Evolutionary conservation across 768 basidiomycete species (phyloP).

Genomic region (Mycena epipterygia): DNA sequence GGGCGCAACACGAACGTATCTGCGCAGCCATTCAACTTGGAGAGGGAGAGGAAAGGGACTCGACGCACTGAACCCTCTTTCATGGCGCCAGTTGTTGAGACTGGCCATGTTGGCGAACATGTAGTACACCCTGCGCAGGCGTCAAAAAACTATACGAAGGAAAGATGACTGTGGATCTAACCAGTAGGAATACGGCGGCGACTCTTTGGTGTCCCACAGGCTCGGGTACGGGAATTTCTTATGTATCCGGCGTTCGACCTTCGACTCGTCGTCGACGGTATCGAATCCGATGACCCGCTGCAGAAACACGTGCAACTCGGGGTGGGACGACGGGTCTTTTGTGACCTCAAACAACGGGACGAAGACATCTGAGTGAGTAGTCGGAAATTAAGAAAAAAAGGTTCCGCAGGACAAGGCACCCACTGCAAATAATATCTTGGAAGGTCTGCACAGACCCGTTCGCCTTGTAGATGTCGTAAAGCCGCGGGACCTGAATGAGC

Average conservation of each 20-base stretch:
- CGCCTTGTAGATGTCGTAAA: slow-evolving; percentile 96
- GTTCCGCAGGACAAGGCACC: slow-evolving; percentile 66
- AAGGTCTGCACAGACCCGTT: slow-evolving; percentile 88
- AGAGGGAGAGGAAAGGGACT: not conserved
- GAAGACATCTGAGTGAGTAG: slow-evolving; percentile 80
- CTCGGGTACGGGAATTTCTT: slow-evolving; percentile 94
- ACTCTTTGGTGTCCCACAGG: slow-evolving; percentile 90
- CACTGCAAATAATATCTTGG: slow-evolving; percentile 92
- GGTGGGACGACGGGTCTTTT: slow-evolving; percentile 88
- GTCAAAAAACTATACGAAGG: not conserved
- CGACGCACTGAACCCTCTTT: slow-evolving; percentile 90
- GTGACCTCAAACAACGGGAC: slow-evolving; percentile 96
- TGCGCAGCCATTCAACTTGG: slow-evolving; percentile 47
- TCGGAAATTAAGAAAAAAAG: not conserved
- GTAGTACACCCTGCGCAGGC: slow-evolving; percentile 86
- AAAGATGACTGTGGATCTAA: slow-evolving; percentile 54
- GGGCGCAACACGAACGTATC: slow-evolving; percentile 98
- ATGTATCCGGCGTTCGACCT: slow-evolving; percentile 90
- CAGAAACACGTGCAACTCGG: slow-evolving; percentile 94
- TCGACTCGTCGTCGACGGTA: slow-evolving; percentile 99
- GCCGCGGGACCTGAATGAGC: slow-evolving; percentile 94
- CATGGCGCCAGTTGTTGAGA: slow-evolving; percentile 91
- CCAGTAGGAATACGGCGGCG: slow-evolving; percentile 98
- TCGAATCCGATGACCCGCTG: slow-evolving; percentile 98
- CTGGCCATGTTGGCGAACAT: slow-evolving; percentile 98